These are phyloP conservation scores for Trichoderma koningii DNA, from an alignment of 2,329 filamentous ascomycete species.

Conservation along the genomic window DNA sequence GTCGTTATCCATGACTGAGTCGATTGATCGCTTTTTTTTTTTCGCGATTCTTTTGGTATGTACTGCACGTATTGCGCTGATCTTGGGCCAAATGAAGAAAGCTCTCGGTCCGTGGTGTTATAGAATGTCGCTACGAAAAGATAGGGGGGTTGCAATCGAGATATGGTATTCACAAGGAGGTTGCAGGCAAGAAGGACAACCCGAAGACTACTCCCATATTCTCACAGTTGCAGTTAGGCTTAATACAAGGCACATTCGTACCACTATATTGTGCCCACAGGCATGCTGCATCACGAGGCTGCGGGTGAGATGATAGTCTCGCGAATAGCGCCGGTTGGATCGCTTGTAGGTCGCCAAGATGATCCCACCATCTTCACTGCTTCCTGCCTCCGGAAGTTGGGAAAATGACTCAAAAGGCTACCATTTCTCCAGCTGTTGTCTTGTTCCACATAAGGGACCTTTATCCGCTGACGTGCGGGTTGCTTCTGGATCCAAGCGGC, in stretches of 20 bases:
- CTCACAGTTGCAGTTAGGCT: background rate
- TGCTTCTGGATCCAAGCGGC: background rate
- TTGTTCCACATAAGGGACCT: too few species aligned
- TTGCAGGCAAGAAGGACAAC: background rate
- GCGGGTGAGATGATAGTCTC: conserved; percentile 2
- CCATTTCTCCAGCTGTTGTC: background rate
- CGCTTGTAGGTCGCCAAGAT: background rate
- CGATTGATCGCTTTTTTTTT: too few species aligned
- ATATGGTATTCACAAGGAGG: background rate
- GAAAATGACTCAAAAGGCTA: background rate
- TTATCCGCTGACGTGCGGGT: too few species aligned
- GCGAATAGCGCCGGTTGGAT: conserved; percentile 5
- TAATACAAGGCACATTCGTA: background rate
- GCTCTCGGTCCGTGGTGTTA: background rate
- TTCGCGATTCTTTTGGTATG: too few species aligned
- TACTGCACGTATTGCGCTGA: background rate
- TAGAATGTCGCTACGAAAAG: background rate
- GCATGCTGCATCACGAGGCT: conserved; percentile 14
- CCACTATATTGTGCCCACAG: background rate
- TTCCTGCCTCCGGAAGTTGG: background rate
- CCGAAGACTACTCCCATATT: background rate
- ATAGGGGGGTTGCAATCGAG: background rate
- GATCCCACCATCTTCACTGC: conserved; percentile 8
- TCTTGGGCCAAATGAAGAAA: background rate
- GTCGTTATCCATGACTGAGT: background rate